A percentile compares a stretch with the other conserved stretches of the same genome.
phyloP scores from a whole-genome alignment of 345 rosid species.

The Melaleuca alternifolia region DNA sequence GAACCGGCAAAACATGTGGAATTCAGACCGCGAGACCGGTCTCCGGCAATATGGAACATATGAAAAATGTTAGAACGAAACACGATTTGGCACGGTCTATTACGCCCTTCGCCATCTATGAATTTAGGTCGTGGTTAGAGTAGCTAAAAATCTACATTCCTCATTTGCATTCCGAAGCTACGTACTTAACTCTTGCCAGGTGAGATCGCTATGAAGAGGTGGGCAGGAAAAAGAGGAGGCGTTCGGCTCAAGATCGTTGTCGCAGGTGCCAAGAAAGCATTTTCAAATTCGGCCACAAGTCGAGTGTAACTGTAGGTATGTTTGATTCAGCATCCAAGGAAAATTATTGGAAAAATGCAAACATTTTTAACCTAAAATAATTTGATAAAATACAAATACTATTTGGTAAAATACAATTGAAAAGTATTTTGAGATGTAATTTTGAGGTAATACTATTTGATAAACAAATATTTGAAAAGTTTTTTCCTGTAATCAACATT shows the following conservation, averaged over 20 bases:
- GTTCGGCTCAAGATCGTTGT: neutral
- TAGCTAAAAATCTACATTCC: no score
- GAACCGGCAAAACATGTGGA: neutral
- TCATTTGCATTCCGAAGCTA: neutral
- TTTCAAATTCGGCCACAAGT: neutral
- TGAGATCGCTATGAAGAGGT: neutral
- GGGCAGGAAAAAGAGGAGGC: neutral
- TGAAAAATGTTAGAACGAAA: neutral
- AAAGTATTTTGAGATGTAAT: no score
- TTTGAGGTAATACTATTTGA: no score
- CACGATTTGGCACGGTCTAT: neutral
- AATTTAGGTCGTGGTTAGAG: neutral
- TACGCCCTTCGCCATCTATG: neutral
- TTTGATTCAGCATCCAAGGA: no score
- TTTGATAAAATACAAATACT: no score
- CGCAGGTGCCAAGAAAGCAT: neutral
- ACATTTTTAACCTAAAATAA: no score
- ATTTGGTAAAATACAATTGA: no score
- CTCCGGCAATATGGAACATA: neutral
- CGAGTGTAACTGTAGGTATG: neutral
- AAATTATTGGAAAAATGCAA: no score
- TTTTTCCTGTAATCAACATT: no score
- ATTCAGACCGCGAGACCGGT: neutral
- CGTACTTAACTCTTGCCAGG: neutral
- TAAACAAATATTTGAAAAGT: no score